Percentiles rank a stretch among this genome's conserved stretches.
Evolutionary conservation across 2,329 filamentous ascomycete species (phyloP).

Genomic region (Chrysoporthe deuterocubensis): DNA sequence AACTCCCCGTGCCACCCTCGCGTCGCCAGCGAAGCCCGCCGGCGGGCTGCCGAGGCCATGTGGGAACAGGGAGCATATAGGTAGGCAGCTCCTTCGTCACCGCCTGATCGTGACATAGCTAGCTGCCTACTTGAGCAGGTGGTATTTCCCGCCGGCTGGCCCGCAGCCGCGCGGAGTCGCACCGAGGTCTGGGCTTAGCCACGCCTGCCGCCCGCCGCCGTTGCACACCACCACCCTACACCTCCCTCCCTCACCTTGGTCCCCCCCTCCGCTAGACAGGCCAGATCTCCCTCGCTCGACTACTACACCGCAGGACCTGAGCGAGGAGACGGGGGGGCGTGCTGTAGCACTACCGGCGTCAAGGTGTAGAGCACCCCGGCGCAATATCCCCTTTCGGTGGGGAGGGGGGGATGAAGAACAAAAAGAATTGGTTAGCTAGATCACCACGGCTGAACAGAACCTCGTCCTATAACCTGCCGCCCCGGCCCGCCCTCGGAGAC

Average conservation of each 20-base stretch:
- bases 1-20: neutral
- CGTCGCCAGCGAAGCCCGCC: neutral
- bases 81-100: neutral
- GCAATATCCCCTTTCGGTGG: no score
- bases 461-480: neutral
- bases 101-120: constrained; percentile 8
- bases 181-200: constrained; percentile 2
- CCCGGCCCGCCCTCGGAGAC: neutral
- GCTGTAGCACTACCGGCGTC: no score
- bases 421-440: no score
- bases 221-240: no score
- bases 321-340: no score
- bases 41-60: neutral
- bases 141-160: constrained; percentile 8
- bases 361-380: no score
- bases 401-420: no score
- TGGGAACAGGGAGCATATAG: neutral
- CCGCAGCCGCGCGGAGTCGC: constrained; percentile 3
- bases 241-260: neutral
- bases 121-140: constrained; percentile 17
- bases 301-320: no score
- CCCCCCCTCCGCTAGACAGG: no score
- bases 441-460: neutral
- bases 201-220: neutral
- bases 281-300: no score